A percentile compares a stretch with the other conserved stretches of the same genome.
phyloP scores from a whole-genome alignment of 805 yeast genomes.

The Cyberlindnera mississippiensis region DNA sequence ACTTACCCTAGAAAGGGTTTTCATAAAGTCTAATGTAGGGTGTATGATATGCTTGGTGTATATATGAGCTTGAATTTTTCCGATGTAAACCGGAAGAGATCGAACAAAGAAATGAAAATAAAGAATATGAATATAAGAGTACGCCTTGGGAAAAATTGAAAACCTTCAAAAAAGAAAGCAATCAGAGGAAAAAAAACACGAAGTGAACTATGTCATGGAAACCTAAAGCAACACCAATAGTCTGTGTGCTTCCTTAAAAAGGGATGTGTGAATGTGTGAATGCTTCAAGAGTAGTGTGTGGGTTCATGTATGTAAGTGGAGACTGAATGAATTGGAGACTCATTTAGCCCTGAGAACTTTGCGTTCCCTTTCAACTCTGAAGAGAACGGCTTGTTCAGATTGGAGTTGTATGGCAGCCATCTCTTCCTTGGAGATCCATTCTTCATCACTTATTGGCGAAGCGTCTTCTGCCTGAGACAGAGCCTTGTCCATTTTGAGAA shows the following conservation, averaged over 20 bases:
- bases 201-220: too few species aligned
- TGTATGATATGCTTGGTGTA: background rate
- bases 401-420: conserved; percentile 14
- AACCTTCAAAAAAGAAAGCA: background rate
- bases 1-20: background rate
- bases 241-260: too few species aligned
- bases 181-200: background rate
- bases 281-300: too few species aligned
- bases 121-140: background rate
- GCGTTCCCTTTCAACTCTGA: conserved; percentile 27
- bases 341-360: conserved; percentile 13
- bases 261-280: too few species aligned
- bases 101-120: too few species aligned
- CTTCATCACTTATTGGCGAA: conserved; percentile 9
- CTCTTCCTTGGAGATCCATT: conserved; percentile 21
- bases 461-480: conserved; percentile 9
- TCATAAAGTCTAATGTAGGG: too few species aligned
- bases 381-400: conserved; percentile 26
- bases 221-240: too few species aligned
- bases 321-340: background rate
- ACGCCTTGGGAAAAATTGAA: background rate
- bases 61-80: background rate
- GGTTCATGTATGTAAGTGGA: background rate
- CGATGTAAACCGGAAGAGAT: background rate
- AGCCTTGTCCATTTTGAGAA: conserved; percentile 25